Evolutionary conservation across 805 yeast species (phyloP).

Genomic region (Clavispora fructus): DNA sequence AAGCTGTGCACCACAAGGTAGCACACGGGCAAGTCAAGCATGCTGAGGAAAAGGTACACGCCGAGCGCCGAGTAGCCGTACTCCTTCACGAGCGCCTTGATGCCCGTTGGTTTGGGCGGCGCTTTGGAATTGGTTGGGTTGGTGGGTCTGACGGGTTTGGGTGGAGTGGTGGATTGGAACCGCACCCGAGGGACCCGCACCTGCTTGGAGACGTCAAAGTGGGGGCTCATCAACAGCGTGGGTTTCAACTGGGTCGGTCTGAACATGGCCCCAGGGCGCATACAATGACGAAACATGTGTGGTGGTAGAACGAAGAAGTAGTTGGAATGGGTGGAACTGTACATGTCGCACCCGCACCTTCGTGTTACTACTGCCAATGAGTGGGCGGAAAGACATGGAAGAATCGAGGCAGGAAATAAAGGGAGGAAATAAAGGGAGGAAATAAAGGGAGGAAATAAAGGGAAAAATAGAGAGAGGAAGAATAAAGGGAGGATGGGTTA

Average conservation of each 20-base stretch:
- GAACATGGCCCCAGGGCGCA: neutral
- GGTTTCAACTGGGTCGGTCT: neutral
- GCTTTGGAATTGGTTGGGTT: no score
- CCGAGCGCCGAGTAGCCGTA: conserved; percentile 92
- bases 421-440: no score
- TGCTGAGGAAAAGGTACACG: conserved; percentile 69
- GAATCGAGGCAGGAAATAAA: no score
- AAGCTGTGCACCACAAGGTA: conserved; percentile 76
- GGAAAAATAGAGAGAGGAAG: no score
- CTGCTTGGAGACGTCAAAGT: neutral
- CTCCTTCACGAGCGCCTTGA: conserved; percentile 67
- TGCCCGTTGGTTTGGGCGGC: conserved; percentile 33
- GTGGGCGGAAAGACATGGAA: no score
- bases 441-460: no score
- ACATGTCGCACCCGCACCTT: neutral
- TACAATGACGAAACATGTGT: conserved; percentile 1
- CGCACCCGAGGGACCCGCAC: neutral
- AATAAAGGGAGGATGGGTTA: no score
- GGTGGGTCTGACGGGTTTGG: neutral
- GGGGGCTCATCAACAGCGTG: neutral
- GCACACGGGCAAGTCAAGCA: conserved; percentile 78
- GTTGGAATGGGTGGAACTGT: neutral
- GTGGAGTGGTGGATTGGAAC: conserved; percentile 5
- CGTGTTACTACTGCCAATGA: no score
- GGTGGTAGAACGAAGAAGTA: neutral